Percentiles rank a stretch among this genome's conserved stretches.
Conservation (phyloP, 2,329 filamentous ascomycete genomes). For the Ilyonectria mors-panacis region DNA sequence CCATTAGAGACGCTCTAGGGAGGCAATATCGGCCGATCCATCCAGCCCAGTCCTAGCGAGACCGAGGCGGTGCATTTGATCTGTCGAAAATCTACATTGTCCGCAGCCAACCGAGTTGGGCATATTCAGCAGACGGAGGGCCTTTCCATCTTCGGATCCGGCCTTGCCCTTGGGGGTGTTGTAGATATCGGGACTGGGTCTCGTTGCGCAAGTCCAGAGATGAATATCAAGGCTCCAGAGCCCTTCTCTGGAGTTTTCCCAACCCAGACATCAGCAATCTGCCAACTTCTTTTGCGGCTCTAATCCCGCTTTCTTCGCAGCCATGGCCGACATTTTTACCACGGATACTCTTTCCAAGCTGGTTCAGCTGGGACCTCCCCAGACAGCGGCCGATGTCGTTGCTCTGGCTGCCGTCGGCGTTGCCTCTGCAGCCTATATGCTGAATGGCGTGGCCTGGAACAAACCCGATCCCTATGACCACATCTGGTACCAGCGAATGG, state of each 20-base stretch:
- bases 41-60: not conserved
- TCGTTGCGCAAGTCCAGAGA: not conserved
- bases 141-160: conserved; percentile 32
- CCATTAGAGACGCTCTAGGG: not conserved
- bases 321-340: conserved; percentile 41
- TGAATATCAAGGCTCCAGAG: conserved; percentile 28
- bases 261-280: not conserved
- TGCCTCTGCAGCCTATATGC: conserved; percentile 54
- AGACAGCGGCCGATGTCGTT: conserved; percentile 43
- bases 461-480: conserved; percentile 64
- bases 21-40: conserved; percentile 5
- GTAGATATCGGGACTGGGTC: not conserved
- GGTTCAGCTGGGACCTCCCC: conserved; percentile 40
- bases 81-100: conserved; percentile 20
- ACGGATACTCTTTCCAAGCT: conserved; percentile 37
- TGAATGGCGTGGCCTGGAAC: conserved; percentile 62
- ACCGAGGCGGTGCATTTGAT: conserved; percentile 2
- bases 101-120: not conserved
- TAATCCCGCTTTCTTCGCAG: conserved; percentile 12
- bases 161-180: not conserved
- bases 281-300: not conserved
- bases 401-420: conserved; percentile 45
- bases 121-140: not conserved
- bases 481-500: conserved; percentile 65
- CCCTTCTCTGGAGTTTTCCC: not conserved